Base-by-base conservation (phyloP, 2,329 filamentous ascomycete species). In the Dactylellina haptotyla region DNA sequence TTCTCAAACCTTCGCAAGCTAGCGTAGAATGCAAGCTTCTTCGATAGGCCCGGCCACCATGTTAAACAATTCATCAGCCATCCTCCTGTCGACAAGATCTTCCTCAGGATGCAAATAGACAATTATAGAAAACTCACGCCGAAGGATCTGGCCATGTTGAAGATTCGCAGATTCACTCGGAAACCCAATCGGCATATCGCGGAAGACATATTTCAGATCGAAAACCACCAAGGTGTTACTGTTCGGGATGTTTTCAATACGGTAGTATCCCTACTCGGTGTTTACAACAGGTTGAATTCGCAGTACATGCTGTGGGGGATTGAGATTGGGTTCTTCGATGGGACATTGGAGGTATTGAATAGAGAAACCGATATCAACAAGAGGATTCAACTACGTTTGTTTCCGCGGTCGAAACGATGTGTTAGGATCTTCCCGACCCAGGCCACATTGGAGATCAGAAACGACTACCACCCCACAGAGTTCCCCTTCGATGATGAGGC, bases 251-350 rank as follows among this genome's bases (percentile, higher is more conserved):
- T 69, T 0, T 43, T 32, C 8, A 2, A 32, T 3, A 26, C 23
- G 9, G 30, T 62, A 0, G 16, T 62, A 8, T 30, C 3, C 5
- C n/a, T 61, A 18, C 14, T 69, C 0, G 0, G 3, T 1, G 41
- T 25, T 0, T 69, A 61, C 18, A 23, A 61, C 20, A 23, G 26
- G 6, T 32, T 56, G 4, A 69, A 69, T 9, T 30, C 3, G 1
- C 1, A 1, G 0, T 69, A 54, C 34, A 54, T 53, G 64, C 37
- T 69, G 3, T 69, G 64, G 64, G 48, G 48, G 46, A 41, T 69
- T 20, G 64, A 69, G 18, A 18, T 69, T 34, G 64, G 64, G 5
- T 56, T 69, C 30, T 2, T 45, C 8, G 46, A 45, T 18, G 53
- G 45, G 2, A 20, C 1, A 1, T 32, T 18, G 18, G 64, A 69